Base-by-base conservation (phyloP, 805 yeast species). In the Candida gorgasii region DNA sequence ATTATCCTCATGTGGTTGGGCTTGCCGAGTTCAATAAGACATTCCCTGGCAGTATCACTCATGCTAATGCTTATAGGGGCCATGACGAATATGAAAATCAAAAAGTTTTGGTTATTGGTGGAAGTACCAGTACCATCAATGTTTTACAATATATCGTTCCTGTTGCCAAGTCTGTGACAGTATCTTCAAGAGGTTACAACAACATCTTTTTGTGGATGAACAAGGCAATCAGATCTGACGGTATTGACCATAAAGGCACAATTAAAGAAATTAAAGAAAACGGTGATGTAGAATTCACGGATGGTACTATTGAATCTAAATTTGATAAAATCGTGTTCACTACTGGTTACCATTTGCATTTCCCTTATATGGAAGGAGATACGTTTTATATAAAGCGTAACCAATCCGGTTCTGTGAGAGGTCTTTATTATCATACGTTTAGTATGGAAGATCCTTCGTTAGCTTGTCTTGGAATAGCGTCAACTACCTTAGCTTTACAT, bases 1-100 rank as follows among this genome's bases (percentile, higher is more conserved):
- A 55, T 48, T 60, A 78, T 37, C 92, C 93, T 1, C 62, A 69
- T 15, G 69, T 75, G 33, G 57, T 61, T 1, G 89, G 89, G 0
- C 54, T 85, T 18, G 57, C 63, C 9, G 73, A 71, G 41, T 81
- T 77, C 74, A 58, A 61, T 36, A 49, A 50, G 8, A 51, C 58
- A 34, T 62, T 57, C 48, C 84, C 85, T 1, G 70, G 62, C 2
- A 64, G 75, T 1, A 59, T 84, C 1, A 49, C 65, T 2, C 92
- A 85, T 59, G 73, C 89, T 6, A 80, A 80, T 46, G 61, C 71
- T 27, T 85, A 71, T 54, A 72, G 81, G 43, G 59, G 59, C 14
- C 73, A 80, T 0, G 67, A 65, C 1, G 68, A 65, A 11, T 83
- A 68, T 45, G 47, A 39, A n/a, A 67, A 58, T 42, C 59, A 66